Evolutionary conservation across 306 rosid species (phyloP).

Genomic region (Castanea crenata): DNA sequence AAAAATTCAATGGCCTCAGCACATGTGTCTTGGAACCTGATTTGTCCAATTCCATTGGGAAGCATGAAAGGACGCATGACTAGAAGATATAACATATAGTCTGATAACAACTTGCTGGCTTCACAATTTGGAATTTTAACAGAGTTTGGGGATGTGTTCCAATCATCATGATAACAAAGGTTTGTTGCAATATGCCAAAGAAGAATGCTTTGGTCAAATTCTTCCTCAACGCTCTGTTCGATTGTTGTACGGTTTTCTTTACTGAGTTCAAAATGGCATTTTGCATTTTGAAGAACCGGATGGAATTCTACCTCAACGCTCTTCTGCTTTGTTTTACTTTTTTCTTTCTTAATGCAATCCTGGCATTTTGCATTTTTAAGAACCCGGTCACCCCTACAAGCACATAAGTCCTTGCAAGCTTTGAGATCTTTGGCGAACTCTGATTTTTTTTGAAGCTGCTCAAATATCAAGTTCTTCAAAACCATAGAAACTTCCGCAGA

Average conservation of each 20-base stretch:
- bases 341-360: too few relatives aligned
- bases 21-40: slow-evolving; percentile 14
- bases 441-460: too few relatives aligned
- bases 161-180: slow-evolving; percentile 4
- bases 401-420: not conserved
- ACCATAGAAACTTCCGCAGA: not conserved
- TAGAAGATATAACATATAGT: too few relatives aligned
- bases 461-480: slow-evolving; percentile 3
- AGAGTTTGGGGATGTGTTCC: not conserved
- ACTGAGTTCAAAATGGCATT: too few relatives aligned
- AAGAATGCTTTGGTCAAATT: slow-evolving; percentile 30
- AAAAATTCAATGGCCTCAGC: slow-evolving; percentile 32
- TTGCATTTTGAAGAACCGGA: too few relatives aligned
- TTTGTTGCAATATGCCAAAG: slow-evolving; percentile 31
- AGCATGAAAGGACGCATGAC: too few relatives aligned
- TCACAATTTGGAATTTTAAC: not conserved
- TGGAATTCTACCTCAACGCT: not conserved
- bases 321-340: not conserved
- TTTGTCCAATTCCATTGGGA: too few relatives aligned
- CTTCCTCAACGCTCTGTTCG: slow-evolving; percentile 1
- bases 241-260: too few relatives aligned
- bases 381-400: not conserved
- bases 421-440: too few relatives aligned
- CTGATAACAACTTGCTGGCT: too few relatives aligned
- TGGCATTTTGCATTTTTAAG: not conserved